Conservation (phyloP, 768 basidiomycete species). For the Holtermanniella nyarrowii region DNA sequence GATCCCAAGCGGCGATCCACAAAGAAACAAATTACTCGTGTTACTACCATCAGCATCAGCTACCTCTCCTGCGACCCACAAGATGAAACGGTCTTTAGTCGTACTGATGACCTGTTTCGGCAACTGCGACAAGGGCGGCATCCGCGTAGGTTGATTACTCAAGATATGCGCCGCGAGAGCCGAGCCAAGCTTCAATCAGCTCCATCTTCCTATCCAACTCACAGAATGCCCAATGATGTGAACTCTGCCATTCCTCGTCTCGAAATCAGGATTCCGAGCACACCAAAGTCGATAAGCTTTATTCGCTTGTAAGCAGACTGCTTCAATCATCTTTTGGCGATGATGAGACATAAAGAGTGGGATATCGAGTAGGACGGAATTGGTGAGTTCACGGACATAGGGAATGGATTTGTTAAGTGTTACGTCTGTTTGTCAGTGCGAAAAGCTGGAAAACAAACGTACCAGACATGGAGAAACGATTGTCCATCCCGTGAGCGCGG, state of each 20-base stretch:
- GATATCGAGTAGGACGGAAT: conserved; percentile 44
- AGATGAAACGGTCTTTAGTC: conserved; percentile 40
- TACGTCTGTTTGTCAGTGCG: conserved; percentile 31
- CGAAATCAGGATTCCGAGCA: conserved; percentile 44
- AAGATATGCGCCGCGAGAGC: conserved; percentile 44
- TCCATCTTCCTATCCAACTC: conserved; percentile 1
- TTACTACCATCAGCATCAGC: conserved; percentile 14
- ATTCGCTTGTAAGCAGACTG: conserved; percentile 44
- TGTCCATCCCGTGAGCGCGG: conserved; percentile 42
- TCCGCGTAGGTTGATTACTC: conserved; percentile 44
- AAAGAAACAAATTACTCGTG: conserved; percentile 41
- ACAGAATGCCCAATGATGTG: conserved; percentile 45
- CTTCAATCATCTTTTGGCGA: conserved; percentile 44
- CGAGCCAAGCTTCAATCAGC: conserved; percentile 37
- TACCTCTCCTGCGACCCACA: conserved; percentile 6
- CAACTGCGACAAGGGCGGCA: conserved; percentile 40
- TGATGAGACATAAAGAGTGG: conserved; percentile 47
- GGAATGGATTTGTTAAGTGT: conserved; percentile 45
- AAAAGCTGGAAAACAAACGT: neutral
- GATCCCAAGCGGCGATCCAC: conserved; percentile 44
- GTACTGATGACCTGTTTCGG: conserved; percentile 35
- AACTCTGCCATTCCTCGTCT: conserved; percentile 38
- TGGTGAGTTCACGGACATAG: conserved; percentile 44
- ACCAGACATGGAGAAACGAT: conserved; percentile 43
- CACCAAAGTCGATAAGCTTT: conserved; percentile 45